Evolutionary conservation across 2,329 filamentous ascomycete genomes (phyloP), one percentile per base, ranked within the genome.

Genomic region (Colletotrichum ledebouriae): DNA sequence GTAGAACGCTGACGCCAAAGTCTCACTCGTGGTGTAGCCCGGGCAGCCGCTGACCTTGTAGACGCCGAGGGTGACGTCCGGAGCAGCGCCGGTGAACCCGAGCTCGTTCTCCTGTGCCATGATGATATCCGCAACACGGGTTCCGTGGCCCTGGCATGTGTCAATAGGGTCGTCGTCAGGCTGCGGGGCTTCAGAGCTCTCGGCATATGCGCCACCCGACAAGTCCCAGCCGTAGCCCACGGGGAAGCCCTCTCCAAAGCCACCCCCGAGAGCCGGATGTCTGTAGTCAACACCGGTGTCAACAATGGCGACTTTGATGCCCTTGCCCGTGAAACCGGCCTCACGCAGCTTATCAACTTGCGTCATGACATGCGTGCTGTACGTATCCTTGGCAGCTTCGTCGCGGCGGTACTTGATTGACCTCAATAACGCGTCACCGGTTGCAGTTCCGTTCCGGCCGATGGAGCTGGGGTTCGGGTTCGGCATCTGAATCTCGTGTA

Each of bases 201-300:
- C 70, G 44, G 66, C 71, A 29, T 75, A 77, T 41, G 77, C 75
- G 59, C 84, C 81, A 4, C 82, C 83, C 7, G 82, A 77, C 58
- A 86, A 77, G 62, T 86, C 84, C 65, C 79, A 82, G 2, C 85
- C 85, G 67, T 80, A 80, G 6, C 78, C 76, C 12, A 87, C 79
- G 33, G 84, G 77, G 70, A 79, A 85, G 0, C 83, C 84, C 15
- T 78, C 72, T 2, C 85, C 85, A 68, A 86, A 87, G 58, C 84
- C 83, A 4, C 84, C 84, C 12, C 85, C 85, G 1, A 87, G 79
- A 7, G 83, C 82, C 12, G 84, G 83, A 66, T 85, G 84, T 9
- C 73, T 78, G 72, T 86, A 86, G 72, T 87, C 85, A 29, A 86
- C 76, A 4, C 75, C 74, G 0, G 72, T 74, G 67, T 83, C 80